Evolutionary conservation across 306 rosid species (phyloP).

Genomic region (Rosa multiflora): DNA sequence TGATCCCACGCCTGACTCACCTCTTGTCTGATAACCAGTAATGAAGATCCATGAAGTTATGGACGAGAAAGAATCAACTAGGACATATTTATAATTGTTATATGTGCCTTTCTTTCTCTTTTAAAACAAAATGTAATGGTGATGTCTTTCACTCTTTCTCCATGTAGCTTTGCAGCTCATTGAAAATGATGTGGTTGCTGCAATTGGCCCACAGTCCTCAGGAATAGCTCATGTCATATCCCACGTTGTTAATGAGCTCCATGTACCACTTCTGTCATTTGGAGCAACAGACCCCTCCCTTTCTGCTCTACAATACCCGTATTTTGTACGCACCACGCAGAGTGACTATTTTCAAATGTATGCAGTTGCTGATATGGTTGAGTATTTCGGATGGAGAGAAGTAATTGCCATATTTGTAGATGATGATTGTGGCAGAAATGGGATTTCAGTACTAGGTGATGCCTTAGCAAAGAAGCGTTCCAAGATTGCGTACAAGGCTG

Average conservation of each 20-base stretch:
- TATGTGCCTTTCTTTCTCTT: slow-evolving; percentile 8
- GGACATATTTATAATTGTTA: slow-evolving; percentile 15
- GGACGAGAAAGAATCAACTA: not conserved
- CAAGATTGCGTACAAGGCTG: slow-evolving; percentile 76
- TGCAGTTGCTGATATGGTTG: slow-evolving; percentile 76
- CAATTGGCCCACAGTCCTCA: slow-evolving; percentile 92
- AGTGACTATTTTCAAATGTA: slow-evolving; percentile 78
- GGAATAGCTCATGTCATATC: slow-evolving; percentile 88
- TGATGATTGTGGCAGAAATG: slow-evolving; percentile 82
- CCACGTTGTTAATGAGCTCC: slow-evolving; percentile 89
- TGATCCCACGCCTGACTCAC: not conserved
- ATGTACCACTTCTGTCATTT: slow-evolving; percentile 81
- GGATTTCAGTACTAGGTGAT: slow-evolving; percentile 68
- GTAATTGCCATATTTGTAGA: slow-evolving; percentile 80
- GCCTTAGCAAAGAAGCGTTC: slow-evolving; percentile 68
- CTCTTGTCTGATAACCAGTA: not conserved
- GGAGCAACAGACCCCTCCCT: slow-evolving; percentile 89
- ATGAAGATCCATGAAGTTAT: not conserved
- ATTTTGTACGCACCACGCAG: slow-evolving; percentile 73
- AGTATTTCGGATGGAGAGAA: slow-evolving; percentile 66
- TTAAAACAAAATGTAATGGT: slow-evolving; percentile 12
- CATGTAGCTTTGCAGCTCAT: slow-evolving; percentile 83
- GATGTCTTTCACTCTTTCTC: slow-evolving; percentile 32
- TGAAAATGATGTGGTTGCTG: slow-evolving; percentile 69
- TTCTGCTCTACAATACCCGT: slow-evolving; percentile 75